A percentile compares a stretch with the other conserved stretches of the same genome.
Conservation (phyloP, 2,329 filamentous ascomycete species). For the Diaporthe sp. region DNA sequence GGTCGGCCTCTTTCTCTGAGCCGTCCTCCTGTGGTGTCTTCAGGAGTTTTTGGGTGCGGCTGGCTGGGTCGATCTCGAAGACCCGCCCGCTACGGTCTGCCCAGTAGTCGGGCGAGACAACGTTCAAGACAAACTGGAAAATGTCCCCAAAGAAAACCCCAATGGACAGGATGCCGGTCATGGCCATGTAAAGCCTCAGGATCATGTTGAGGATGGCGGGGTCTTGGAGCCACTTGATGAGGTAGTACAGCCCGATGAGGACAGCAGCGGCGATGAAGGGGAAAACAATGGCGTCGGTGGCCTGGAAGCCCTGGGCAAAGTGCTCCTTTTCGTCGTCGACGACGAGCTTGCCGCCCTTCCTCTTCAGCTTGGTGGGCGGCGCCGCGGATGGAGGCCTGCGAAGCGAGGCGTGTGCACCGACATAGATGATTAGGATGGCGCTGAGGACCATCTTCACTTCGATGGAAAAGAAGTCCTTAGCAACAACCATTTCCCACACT, state of each 20-base stretch:
- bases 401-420: conserved; percentile 87
- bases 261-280: conserved; percentile 82
- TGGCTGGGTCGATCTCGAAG: conserved; percentile 60
- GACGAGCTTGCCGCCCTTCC: conserved; percentile 48
- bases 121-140: conserved; percentile 73
- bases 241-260: conserved; percentile 82
- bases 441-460: conserved; percentile 69
- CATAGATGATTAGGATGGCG: conserved; percentile 85
- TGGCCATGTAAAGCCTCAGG: conserved; percentile 85
- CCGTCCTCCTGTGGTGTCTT: conserved; percentile 45
- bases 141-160: conserved; percentile 80
- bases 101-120: conserved; percentile 83
- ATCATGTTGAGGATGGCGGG: conserved; percentile 86
- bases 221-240: conserved; percentile 91
- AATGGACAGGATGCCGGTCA: conserved; percentile 83
- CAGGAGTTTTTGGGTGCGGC: conserved; percentile 54
- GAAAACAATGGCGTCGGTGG: conserved; percentile 87
- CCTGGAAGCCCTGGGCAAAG: conserved; percentile 73
- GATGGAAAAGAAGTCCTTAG: conserved; percentile 58
- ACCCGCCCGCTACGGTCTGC: conserved; percentile 58
- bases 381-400: conserved; percentile 85
- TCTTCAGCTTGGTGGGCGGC: conserved; percentile 63
- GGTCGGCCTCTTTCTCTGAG: conserved; percentile 46
- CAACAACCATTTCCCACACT: conserved; percentile 31
- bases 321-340: conserved; percentile 66